Base-by-base conservation (phyloP, 495 filamentous ascomycete species). In the Neurospora cerealis region DNA sequence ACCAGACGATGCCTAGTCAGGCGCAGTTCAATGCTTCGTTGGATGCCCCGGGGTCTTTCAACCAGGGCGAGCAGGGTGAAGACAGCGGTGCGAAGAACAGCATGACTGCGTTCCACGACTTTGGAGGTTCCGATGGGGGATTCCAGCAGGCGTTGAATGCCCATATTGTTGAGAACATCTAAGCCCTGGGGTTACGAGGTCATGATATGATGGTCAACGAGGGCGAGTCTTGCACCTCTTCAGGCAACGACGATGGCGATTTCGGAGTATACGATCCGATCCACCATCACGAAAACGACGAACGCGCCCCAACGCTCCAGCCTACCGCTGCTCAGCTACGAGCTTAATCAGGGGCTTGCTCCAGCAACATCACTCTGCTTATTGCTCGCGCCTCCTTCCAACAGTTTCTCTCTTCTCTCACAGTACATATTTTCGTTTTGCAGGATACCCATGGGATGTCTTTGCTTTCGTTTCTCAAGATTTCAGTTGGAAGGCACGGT, bases 141-240 rank as follows among this genome's bases (percentile, higher is more conserved):
- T 94, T 97, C 80, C 90, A 94, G 79, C 88, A 88, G 76, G 93
- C 94, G 36, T 88, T 98, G 80, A 97, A 97, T 77, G 90, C 94
- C 15, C 89, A 89, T 44, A 85, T 98, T 36, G 89, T 97, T 74
- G 93, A 97, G 83, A 91, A 95, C 80, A 95, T 99, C 80, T 99
- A 85, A 87, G 54, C 39, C 54, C 15, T 4, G 34, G 5, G 11
- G 28, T 0, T 17, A 32, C 24, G n/a, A 32, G 21, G 13, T 17
- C 11, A 60, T 32, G 24, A 32, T 15, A 32, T 15, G 10, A 60
- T 28, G 21, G 1, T 32, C 11, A 2, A 60, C 24, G 24, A 60
- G 48, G 10, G 11, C 24, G 21, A 10, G 4, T 60, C 7, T 7
- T 32, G 6, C 1, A 2, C 13, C 2, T 17, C 13, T 32, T 5